phyloP scores from a whole-genome alignment of 2,329 filamentous ascomycete species.

The Aureobasidium sp. region DNA sequence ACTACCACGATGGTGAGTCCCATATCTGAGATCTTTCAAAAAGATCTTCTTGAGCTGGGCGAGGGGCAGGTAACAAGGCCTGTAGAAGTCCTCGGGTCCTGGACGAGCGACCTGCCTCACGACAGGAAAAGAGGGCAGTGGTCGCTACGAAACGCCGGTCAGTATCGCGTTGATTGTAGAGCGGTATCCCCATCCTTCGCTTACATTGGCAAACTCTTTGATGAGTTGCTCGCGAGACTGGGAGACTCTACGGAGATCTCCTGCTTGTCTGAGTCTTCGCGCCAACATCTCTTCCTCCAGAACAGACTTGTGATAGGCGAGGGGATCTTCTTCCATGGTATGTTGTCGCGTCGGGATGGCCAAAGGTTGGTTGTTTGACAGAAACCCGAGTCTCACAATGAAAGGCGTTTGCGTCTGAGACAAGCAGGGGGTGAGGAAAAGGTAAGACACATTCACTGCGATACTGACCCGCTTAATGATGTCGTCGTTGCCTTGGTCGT shows the following conservation, averaged over 20 bases:
- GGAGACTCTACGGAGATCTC: background rate
- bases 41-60: conserved; percentile 18
- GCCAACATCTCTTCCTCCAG: background rate
- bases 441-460: background rate
- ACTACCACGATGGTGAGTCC: conserved; percentile 21
- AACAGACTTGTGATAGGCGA: background rate
- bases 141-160: background rate
- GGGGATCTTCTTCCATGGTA: background rate
- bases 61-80: conserved; percentile 19
- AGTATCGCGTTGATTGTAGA: background rate
- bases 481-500: background rate
- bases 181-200: background rate
- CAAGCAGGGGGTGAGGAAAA: background rate
- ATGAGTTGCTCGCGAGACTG: background rate
- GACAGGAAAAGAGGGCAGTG: background rate
- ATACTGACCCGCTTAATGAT: background rate
- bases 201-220: background rate
- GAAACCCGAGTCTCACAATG: background rate
- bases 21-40: conserved; percentile 20
- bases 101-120: background rate
- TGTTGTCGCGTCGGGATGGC: background rate
- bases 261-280: background rate
- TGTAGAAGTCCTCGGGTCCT: conserved; percentile 17
- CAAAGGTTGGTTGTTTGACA: background rate
- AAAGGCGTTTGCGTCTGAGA: background rate